Percentiles rank a stretch among this genome's conserved stretches.
phyloP scores from a whole-genome alignment of 768 basidiomycete species.

The Dacryopinax primogenitus region DNA sequence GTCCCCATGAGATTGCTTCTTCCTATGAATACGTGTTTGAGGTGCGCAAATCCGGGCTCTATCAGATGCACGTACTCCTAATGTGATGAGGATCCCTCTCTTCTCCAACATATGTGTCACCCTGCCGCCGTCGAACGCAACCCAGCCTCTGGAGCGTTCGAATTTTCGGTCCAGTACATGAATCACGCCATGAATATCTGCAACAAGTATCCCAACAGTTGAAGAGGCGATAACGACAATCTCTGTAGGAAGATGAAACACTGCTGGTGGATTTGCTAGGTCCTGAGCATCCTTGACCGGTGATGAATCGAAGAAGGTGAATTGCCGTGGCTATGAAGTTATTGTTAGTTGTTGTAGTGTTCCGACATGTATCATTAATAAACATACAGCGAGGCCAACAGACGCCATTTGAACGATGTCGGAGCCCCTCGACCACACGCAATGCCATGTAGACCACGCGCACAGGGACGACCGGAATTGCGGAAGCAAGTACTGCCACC shows the following conservation, averaged over 20 bases:
- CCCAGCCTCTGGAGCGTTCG: constrained; percentile 57
- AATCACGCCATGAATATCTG: constrained; percentile 74
- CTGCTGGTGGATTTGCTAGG: constrained; percentile 55
- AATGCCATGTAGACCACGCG: too few relatives aligned
- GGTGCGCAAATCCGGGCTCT: constrained; percentile 7
- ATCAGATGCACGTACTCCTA: constrained; percentile 51
- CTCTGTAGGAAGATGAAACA: constrained; percentile 50
- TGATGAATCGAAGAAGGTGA: constrained; percentile 74
- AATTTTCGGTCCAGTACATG: constrained; percentile 66
- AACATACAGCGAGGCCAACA: not conserved
- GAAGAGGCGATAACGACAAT: constrained; percentile 37
- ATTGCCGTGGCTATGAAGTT: constrained; percentile 61
- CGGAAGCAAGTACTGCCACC: too few relatives aligned
- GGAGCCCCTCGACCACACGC: too few relatives aligned
- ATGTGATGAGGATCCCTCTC: constrained; percentile 67
- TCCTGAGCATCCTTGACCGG: constrained; percentile 72
- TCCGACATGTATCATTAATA: not conserved
- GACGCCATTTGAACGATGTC: too few relatives aligned
- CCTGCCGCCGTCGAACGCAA: constrained; percentile 64
- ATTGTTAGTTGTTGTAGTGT: not conserved
- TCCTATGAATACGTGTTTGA: constrained; percentile 17
- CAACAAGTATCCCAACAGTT: constrained; percentile 55
- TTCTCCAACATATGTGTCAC: constrained; percentile 80
- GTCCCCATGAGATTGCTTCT: constrained; percentile 27
- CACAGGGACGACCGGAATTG: too few relatives aligned